Base-by-base conservation (phyloP, 1,139 yeast genomes). In the Scheffersomyces segobiensis region DNA sequence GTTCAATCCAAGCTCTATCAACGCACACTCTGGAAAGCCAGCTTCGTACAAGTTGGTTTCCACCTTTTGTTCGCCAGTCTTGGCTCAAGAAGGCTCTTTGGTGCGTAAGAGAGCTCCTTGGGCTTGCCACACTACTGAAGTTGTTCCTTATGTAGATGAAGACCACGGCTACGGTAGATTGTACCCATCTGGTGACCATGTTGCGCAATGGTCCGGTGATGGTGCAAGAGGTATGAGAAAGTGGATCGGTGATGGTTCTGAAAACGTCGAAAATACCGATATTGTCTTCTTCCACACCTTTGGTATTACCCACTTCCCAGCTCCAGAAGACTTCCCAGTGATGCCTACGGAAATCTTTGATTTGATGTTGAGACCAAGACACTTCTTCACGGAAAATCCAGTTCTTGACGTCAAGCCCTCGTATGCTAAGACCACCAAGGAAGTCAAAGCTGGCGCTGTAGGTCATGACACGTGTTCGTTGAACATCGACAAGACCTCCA, bases 281-380 rank as follows among this genome's bases (percentile, higher is more conserved):
- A 82, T 89, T 63, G 81, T 89, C 55, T 76, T 87, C 67, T 90
- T 87, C 86, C 95, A 89, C 73, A 89, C 93, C 48, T 89, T 89
- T 70, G 96, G 96, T 68, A 84, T 89, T 64, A 87, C 95, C 52
- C 96, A 89, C 71, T 87, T 89, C 84, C 96, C 96, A 61, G 87
- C 93, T 14, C 95, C 96, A 61, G 96, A 89, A 78, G 96, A 89
- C 75, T 90, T 89, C 87, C 95, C 96, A 60, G 85, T 90, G 65
- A 89, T 89, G 96, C 96, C 96, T 55, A 88, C 93, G 50, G 96
- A 89, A 76, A 88, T 91, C 67, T 87, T 88, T 68, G 86, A 88
- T 61, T 79, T 90, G 65, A 80, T 87, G 78, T 78, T 89, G 72
- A 84, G 95, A 73, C 96, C 96, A 66, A 83, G 95, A 72, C 87